Percentiles rank a stretch among this genome's conserved stretches.
Evolutionary conservation across 2,329 filamentous ascomycete species (phyloP).

Genomic region (Drechslerella coelobrocha): DNA sequence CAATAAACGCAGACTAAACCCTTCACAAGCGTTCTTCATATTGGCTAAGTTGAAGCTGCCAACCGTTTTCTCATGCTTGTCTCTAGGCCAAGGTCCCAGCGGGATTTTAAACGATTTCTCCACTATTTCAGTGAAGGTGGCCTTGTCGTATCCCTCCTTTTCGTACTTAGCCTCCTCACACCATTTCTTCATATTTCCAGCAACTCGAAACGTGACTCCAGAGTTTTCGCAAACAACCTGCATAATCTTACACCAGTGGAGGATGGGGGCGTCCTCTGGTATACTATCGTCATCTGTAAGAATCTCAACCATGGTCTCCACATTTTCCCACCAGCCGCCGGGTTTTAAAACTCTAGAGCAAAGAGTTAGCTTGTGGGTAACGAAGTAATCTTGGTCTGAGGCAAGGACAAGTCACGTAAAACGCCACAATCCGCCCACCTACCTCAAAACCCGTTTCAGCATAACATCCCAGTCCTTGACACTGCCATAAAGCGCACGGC

Average conservation of each 20-base stretch:
- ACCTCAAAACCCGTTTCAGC: conserved; percentile 49
- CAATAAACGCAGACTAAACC: conserved; percentile 53
- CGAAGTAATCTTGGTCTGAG: background rate
- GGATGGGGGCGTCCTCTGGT: conserved; percentile 19
- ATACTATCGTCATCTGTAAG: conserved; percentile 47
- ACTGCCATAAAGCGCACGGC: conserved; percentile 55
- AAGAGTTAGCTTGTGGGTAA: background rate
- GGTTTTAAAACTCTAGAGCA: conserved; percentile 59
- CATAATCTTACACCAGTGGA: conserved; percentile 49
- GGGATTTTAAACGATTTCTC: conserved; percentile 64
- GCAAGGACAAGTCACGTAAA: background rate
- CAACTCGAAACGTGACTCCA: conserved; percentile 50
- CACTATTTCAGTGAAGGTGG: conserved; percentile 64
- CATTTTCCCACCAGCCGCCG: conserved; percentile 61
- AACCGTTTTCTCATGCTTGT: conserved; percentile 52
- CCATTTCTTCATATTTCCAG: conserved; percentile 49
- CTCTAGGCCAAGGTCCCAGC: conserved; percentile 65
- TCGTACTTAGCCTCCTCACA: no score
- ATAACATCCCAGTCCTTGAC: conserved; percentile 54
- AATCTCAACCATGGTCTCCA: conserved; percentile 51
- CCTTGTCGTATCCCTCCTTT: no score
- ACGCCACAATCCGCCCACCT: background rate
- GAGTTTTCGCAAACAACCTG: conserved; percentile 35
- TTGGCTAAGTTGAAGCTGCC: conserved; percentile 54
- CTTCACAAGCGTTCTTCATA: conserved; percentile 52